Conservation (phyloP, 441 rosid genomes). For the Caryocar brasiliense region DNA sequence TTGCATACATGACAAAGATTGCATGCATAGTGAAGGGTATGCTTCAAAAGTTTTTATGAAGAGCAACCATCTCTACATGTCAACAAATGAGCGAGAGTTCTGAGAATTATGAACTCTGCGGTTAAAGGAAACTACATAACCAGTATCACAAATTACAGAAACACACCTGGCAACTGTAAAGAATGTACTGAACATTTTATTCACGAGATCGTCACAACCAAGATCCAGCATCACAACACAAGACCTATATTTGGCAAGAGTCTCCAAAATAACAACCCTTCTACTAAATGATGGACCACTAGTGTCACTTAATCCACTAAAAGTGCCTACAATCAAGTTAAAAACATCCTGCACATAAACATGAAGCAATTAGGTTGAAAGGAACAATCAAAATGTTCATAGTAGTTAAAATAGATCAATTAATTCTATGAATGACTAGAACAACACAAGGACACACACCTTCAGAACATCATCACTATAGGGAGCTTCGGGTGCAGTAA, state of each 20-base stretch:
- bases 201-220: constrained; percentile 76
- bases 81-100: too few species aligned
- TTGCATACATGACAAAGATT: too few species aligned
- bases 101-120: too few species aligned
- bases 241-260: constrained; percentile 91
- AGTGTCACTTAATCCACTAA: constrained; percentile 60
- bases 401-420: not conserved
- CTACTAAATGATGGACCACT: constrained; percentile 63
- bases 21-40: too few species aligned
- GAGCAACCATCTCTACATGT: too few species aligned
- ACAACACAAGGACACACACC: constrained; percentile 37
- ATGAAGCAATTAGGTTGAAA: constrained; percentile 15
- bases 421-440: constrained; percentile 6
- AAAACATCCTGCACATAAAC: constrained; percentile 30
- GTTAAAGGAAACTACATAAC: too few species aligned
- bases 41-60: too few species aligned
- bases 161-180: constrained; percentile 88
- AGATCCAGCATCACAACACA: constrained; percentile 99
- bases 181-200: constrained; percentile 87
- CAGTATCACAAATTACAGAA: too few species aligned
- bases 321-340: constrained; percentile 52
- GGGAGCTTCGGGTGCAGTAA: constrained; percentile 99
- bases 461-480: constrained; percentile 75
- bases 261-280: constrained; percentile 78
- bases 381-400: not conserved